Base-by-base conservation (phyloP, 257 asterid genomes). In the Forsythia suspensa region DNA sequence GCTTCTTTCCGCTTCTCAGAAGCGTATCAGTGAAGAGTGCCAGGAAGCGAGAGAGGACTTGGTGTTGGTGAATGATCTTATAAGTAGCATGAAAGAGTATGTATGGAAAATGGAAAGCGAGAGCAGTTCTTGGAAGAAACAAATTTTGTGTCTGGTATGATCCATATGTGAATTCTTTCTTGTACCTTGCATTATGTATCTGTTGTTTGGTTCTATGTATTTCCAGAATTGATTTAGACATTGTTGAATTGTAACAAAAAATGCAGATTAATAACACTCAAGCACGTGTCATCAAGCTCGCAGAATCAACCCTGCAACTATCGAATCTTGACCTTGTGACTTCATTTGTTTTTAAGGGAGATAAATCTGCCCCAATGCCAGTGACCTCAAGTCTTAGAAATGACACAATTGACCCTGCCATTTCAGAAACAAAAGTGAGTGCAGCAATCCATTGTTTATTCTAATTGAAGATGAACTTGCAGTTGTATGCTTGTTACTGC, bases 311-410 rank as follows among this genome's bases (percentile, higher is more conserved):
- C 71, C 83, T 96, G 78, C 92, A 79, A 78, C 74, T 94, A 80
- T 94, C 99, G 71, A 96, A 96, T 86, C 76, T 96, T 77, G 97
- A 94, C 81, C 90, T 91, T 72, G 97, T 84, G 52, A 79, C 90
- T 71, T 82, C 92, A 43, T 92, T 81, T 82, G 85, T 94, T 81
- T 89, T 94, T 76, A 88, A 90, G 80, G 96, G 95, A 77, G 94
- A 84, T 78, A 96, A 88, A 82, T 89, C 96, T 78, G 46, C 88
- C 63, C 83, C 89, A 75, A 88, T 87, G 96, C 95, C 96, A 21
- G 91, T 87, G 71, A 87, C 95, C 68, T 82, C 84, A 38, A 86
- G 84, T 84, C 92, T 94, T 72, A 90, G 85, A 76, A 84, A 84
- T 88, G 97, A 90, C 77, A 86, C 92, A 68, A 92, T 92, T 68